Evolutionary conservation across 768 basidiomycete genomes (phyloP), one percentile per base, ranked within the genome.

Genomic region (Gymnopilus junonius): DNA sequence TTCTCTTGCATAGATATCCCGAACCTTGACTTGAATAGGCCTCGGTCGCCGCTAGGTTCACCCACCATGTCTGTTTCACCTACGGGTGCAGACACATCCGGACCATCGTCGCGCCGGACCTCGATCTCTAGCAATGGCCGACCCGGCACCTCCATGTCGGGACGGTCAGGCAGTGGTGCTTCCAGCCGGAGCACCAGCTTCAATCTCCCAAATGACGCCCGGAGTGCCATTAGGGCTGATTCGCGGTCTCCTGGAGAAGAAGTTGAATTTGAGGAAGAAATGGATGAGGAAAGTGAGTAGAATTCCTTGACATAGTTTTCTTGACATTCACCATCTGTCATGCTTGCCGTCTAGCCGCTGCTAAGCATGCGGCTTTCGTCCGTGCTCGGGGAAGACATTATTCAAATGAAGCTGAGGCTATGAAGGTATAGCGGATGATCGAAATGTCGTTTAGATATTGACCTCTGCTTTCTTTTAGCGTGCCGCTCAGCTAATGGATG

Each of bases 331-430:
- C 58, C n/a, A 34, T 37, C 27, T 20, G 21, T 40, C 37, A 20
- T 65, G 14, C 29, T 45, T 8, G 34, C 42, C 7, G 4, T 55
- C 14, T 64, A 95, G 93, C 93, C 62, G 88, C 88, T 50, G 89
- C 85, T 37, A 94, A 93, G 76, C 93, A 92, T 69, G 91, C 88
- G 14, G 93, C 82, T 23, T 95, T 95, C 69, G 81, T 94, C 32
- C 85, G 86, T 66, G 93, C 92, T 23, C 84, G 93, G 23, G 91
- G 90, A 58, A 82, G 91, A 59, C 94, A 95, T 70, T 95, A 95
- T 69, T 94, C 93, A 5, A 94, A 95, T 55, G 94, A 95, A 72
- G 94, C 92, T 1, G 91, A 94, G 72, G 94, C 93, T 17, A 94
- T 95, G 94, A 94, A 94, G 87, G 93, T 90, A 75, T 48, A 75